Evolutionary conservation across 2,329 filamentous ascomycete species (phyloP).

Genomic region (Trichophyton simii): DNA sequence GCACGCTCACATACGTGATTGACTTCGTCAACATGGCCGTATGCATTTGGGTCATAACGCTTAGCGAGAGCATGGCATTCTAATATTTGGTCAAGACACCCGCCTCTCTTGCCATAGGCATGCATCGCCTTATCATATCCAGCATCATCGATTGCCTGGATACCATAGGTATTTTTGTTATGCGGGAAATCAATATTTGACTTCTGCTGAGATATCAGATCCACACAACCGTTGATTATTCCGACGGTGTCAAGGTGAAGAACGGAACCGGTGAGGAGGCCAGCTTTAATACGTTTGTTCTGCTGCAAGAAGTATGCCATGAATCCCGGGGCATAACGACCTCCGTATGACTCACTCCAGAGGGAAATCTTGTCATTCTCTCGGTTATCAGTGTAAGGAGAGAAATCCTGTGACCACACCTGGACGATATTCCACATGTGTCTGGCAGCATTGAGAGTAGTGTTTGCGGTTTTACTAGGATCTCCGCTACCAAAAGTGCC

Average conservation of each 20-base stretch:
- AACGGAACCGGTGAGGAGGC: slow-evolving; percentile 18
- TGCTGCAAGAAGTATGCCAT: slow-evolving; percentile 30
- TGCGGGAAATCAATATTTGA: slow-evolving; percentile 41
- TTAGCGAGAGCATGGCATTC: slow-evolving; percentile 38
- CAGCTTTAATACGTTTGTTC: slow-evolving; percentile 25
- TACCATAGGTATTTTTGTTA: slow-evolving; percentile 46
- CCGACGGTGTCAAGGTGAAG: slow-evolving; percentile 43
- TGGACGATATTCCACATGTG: slow-evolving; percentile 49
- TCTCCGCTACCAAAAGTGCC: background rate
- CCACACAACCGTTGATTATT: slow-evolving; percentile 50
- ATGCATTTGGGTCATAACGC: slow-evolving; percentile 38
- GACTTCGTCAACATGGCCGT: slow-evolving; percentile 33
- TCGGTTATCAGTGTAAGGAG: slow-evolving; percentile 24
- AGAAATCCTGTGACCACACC: slow-evolving; percentile 51
- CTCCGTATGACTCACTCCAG: slow-evolving; percentile 37
- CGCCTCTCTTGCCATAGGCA: slow-evolving; percentile 35
- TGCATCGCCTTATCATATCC: slow-evolving; percentile 39
- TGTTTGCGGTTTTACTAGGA: slow-evolving; percentile 31
- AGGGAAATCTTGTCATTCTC: slow-evolving; percentile 37
- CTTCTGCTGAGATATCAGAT: slow-evolving; percentile 43
- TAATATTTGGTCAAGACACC: slow-evolving; percentile 44
- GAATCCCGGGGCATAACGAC: slow-evolving; percentile 33
- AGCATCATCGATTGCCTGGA: slow-evolving; percentile 25
- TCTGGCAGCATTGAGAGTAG: slow-evolving; percentile 40
- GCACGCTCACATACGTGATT: slow-evolving; percentile 36